These are phyloP conservation scores for Cantharellus anzutake DNA, from an alignment of 768 basidiomycete species.

Conservation along the genomic window DNA sequence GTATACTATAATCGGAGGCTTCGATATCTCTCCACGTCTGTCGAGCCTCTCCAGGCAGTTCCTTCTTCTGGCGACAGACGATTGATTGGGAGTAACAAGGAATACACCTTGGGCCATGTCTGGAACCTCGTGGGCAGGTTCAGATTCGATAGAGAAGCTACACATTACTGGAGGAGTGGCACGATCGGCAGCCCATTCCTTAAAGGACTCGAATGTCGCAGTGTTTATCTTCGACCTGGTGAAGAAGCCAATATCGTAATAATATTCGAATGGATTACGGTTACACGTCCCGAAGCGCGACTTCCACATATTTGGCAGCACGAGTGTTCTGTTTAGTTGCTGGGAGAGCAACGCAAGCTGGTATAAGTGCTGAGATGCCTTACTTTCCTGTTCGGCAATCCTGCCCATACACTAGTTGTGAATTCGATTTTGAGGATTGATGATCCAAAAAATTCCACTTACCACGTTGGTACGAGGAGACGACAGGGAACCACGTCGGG, in stretches of 20 bases:
- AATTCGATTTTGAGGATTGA: no score
- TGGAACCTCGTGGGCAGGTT: no score
- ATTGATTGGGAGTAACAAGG: no score
- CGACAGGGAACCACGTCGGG: conserved; percentile 16
- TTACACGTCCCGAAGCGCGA: conserved; percentile 34
- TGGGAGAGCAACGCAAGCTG: conserved; percentile 32
- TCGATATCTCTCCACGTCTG: no score
- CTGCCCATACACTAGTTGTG: conserved; percentile 12
- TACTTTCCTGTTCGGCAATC: conserved; percentile 39
- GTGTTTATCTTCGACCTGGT: background rate
- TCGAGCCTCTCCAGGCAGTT: no score
- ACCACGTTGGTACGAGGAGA: conserved; percentile 25
- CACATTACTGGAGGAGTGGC: background rate
- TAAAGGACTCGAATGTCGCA: background rate
- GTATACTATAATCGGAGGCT: no score
- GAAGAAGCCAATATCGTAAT: background rate
- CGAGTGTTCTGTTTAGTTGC: conserved; percentile 33
- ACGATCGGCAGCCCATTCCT: background rate
- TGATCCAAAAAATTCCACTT: background rate
- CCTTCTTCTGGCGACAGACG: no score
- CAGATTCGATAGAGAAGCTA: background rate
- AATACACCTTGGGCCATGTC: no score
- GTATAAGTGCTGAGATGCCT: conserved; percentile 34
- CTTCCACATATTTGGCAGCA: conserved; percentile 41
- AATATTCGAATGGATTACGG: background rate